Evolutionary conservation across 306 rosid genomes (phyloP), one percentile per base, ranked within the genome.

Genomic region (Fragaria nilgerrensis): DNA sequence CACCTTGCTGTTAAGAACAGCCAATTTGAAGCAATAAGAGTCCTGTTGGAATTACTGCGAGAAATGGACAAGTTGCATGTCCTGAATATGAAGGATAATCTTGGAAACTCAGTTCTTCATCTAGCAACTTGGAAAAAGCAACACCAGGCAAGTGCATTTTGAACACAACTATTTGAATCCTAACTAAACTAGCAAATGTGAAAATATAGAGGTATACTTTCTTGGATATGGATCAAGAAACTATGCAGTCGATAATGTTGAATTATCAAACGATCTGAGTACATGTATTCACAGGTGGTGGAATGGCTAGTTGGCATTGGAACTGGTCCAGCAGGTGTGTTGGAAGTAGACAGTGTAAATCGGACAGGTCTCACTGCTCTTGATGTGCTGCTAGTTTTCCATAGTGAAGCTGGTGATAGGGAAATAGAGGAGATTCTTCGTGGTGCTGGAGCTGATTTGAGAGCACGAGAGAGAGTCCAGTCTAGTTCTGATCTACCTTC

Each of bases 101-200:
- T 27, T 44, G 86, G 80, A 5, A 70, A 82, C n/a, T 47, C 86
- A 3, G 56, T 78, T 74, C 83, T 82, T 70, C 86, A 78, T 43
- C 34, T 78, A 10, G 86, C 86, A 49, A 49, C 64, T 3, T 78
- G 72, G 83, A 82, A 68, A 34, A 78, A 70, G 72, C 76, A 82
- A 5, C 83, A 58, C 32, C 74, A 70, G 58, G 86, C 61, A 64
- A 69, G 79, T 59, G 14, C 66, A 25, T 45, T 58, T 22, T 49
- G 72, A 72, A 34, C 41, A 48, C 27, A 14, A 7, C 9, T 62
- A 29, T 32, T 5, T 29, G 23, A 64, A 34, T 32, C 13, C 69
- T 16, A 64, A 16, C 43, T 64, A 34, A 64, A 64, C 9, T 32
- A 11, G 17, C 20, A 1, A 61, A 61, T 25, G 36, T 6, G 34